These are phyloP conservation scores for Fusarium tjaetaba DNA, from an alignment of 2,329 filamentous ascomycete species.

Conservation along the genomic window DNA sequence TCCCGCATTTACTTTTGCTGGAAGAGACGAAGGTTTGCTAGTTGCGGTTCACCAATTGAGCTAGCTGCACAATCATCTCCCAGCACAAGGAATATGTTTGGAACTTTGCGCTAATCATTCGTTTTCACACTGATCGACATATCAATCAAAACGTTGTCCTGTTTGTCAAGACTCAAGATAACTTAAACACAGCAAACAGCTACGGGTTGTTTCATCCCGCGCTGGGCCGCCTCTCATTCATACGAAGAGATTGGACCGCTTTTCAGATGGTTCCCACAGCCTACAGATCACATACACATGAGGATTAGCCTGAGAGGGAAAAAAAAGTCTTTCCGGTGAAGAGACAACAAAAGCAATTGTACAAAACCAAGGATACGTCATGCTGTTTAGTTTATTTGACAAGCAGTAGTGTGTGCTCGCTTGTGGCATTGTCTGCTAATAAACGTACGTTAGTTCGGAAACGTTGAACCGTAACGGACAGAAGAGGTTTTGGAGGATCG, in stretches of 20 bases:
- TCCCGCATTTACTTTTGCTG: neutral
- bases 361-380: constrained; percentile 24
- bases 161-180: neutral
- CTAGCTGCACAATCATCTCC: constrained; percentile 19
- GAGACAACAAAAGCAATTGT: constrained; percentile 39
- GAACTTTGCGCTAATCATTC: constrained; percentile 12
- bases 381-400: constrained; percentile 4
- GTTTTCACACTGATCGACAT: constrained; percentile 3
- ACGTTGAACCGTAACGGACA: constrained; percentile 1
- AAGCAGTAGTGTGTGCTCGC: constrained; percentile 5
- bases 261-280: neutral
- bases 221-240: constrained; percentile 22
- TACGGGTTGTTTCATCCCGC: constrained; percentile 20
- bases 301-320: constrained; percentile 1
- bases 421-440: constrained; percentile 1
- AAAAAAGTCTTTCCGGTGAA: constrained; percentile 10
- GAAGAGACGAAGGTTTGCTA: constrained; percentile 26
- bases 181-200: neutral
- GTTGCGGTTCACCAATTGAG: constrained; percentile 14
- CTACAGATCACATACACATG: neutral
- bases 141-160: neutral
- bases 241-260: constrained; percentile 10
- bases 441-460: neutral
- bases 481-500: neutral
- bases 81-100: constrained; percentile 10